Conservation (phyloP, 768 basidiomycete species). For the Guyanaporus albipodus region DNA sequence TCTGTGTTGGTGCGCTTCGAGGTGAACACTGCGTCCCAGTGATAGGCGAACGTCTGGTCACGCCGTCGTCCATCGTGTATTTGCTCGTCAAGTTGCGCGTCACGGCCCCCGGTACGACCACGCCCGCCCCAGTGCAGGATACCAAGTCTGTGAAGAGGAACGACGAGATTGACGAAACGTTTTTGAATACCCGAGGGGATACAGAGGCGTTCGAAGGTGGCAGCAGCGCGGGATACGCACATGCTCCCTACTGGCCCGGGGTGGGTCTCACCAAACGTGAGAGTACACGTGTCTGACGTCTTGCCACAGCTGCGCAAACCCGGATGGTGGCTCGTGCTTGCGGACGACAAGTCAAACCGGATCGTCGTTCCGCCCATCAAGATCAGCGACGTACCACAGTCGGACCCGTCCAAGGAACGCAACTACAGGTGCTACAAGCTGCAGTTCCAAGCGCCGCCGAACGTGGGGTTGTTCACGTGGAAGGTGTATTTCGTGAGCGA, state of each 20-base stretch:
- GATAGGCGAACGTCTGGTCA: slow-evolving; percentile 84
- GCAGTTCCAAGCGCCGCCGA: slow-evolving; percentile 92
- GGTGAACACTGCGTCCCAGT: slow-evolving; percentile 43
- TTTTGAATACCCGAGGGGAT: slow-evolving; percentile 59
- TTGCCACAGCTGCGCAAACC: slow-evolving; percentile 73
- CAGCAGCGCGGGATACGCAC: slow-evolving; percentile 57
- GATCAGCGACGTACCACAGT: slow-evolving; percentile 72
- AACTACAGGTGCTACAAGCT: slow-evolving; percentile 84
- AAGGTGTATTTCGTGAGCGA: slow-evolving; percentile 84
- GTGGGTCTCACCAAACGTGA: slow-evolving; percentile 41
- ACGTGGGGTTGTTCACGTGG: slow-evolving; percentile 83
- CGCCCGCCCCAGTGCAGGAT: slow-evolving; percentile 35
- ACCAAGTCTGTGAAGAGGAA: slow-evolving; percentile 43
- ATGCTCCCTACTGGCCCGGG: slow-evolving; percentile 90
- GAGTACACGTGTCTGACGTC: neutral
- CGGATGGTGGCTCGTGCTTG: slow-evolving; percentile 88
- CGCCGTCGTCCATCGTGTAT: slow-evolving; percentile 84
- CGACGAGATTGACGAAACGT: slow-evolving; percentile 65
- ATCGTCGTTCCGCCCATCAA: slow-evolving; percentile 85
- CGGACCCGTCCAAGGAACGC: slow-evolving; percentile 43
- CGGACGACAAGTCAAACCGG: slow-evolving; percentile 79
- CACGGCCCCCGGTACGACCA: slow-evolving; percentile 44
- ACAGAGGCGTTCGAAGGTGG: slow-evolving; percentile 59
- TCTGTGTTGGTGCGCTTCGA: neutral
- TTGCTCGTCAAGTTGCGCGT: slow-evolving; percentile 82